Percentiles rank a stretch among this genome's conserved stretches.
These are phyloP conservation scores for Gynandropsis gynandra DNA, from an alignment of 345 rosid genomes.

Conservation along the genomic window DNA sequence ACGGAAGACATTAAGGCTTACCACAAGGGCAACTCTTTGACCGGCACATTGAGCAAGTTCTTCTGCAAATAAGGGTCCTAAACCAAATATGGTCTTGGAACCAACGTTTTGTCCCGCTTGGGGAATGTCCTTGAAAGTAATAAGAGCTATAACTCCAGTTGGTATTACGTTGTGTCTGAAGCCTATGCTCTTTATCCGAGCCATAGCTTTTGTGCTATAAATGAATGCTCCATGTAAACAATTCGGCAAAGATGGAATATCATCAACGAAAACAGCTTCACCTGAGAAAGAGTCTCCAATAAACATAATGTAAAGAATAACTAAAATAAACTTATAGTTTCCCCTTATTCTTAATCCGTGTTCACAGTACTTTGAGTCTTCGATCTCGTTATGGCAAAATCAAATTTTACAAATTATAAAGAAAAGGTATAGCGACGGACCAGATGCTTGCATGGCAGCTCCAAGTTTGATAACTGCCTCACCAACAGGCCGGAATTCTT, in stretches of 20 bases:
- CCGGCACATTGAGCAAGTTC: conserved; percentile 62
- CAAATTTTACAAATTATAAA: conserved; percentile 26
- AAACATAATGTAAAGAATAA: conserved; percentile 42
- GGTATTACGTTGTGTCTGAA: conserved; percentile 35
- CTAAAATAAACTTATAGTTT: no score
- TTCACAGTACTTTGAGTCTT: no score
- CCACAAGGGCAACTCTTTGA: conserved; percentile 79
- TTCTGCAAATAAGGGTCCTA: conserved; percentile 65
- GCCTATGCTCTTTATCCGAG: conserved; percentile 44
- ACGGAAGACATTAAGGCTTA: conserved; percentile 27
- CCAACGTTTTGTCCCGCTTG: conserved; percentile 63
- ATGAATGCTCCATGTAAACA: conserved; percentile 81
- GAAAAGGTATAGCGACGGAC: conserved; percentile 54
- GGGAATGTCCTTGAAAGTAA: conserved; percentile 70
- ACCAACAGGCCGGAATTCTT: conserved; percentile 53
- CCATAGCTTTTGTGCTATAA: conserved; percentile 71
- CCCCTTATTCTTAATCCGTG: no score
- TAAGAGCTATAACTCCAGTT: conserved; percentile 37
- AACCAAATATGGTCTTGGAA: conserved; percentile 38
- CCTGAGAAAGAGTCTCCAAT: conserved; percentile 55
- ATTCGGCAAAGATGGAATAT: conserved; percentile 65
- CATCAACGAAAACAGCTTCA: conserved; percentile 91
- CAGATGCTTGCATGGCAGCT: conserved; percentile 64
- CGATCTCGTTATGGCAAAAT: no score
- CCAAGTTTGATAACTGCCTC: conserved; percentile 41